Evolutionary conservation across 306 rosid genomes (phyloP).

Genomic region (Oxytropis ochrocephala): DNA sequence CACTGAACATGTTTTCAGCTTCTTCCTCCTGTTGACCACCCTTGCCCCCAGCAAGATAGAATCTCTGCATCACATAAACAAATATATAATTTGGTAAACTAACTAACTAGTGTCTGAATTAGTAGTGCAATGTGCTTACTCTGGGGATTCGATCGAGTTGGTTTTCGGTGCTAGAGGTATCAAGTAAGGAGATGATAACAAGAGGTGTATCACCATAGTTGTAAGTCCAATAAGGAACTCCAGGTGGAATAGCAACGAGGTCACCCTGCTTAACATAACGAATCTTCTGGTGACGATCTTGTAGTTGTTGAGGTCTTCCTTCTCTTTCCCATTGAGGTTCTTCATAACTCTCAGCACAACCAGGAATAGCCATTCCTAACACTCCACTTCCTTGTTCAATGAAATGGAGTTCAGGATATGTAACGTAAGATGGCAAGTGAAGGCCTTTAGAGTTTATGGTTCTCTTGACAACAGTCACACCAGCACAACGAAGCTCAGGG

Average conservation of each 20-base stretch:
- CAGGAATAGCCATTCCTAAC: slow-evolving; percentile 6
- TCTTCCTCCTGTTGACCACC: not conserved
- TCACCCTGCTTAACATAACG: slow-evolving; percentile 14
- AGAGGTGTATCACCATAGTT: slow-evolving; percentile 10
- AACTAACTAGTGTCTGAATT: not conserved
- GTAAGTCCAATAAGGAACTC: slow-evolving; percentile 27
- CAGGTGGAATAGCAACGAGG: slow-evolving; percentile 20
- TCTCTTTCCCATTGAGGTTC: not conserved
- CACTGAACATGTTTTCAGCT: slow-evolving; percentile 17
- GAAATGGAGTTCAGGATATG: slow-evolving; percentile 1
- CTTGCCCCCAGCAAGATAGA: slow-evolving; percentile 21
- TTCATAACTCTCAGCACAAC: slow-evolving; percentile 15
- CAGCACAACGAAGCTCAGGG: slow-evolving; percentile 14
- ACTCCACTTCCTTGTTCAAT: not conserved
- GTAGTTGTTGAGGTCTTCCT: not conserved
- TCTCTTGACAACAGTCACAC: slow-evolving; percentile 9
- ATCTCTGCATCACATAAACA: slow-evolving; percentile 2
- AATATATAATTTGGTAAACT: no score
- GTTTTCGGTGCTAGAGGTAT: not conserved
- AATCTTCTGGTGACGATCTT: slow-evolving; percentile 21
- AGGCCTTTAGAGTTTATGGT: slow-evolving; percentile 11
- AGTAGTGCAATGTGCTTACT: slow-evolving; percentile 8
- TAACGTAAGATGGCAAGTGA: slow-evolving; percentile 21
- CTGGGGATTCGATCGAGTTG: slow-evolving; percentile 20
- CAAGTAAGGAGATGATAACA: slow-evolving; percentile 9